Base-by-base conservation (phyloP, 345 rosid genomes). In the Reutealis trisperma region DNA sequence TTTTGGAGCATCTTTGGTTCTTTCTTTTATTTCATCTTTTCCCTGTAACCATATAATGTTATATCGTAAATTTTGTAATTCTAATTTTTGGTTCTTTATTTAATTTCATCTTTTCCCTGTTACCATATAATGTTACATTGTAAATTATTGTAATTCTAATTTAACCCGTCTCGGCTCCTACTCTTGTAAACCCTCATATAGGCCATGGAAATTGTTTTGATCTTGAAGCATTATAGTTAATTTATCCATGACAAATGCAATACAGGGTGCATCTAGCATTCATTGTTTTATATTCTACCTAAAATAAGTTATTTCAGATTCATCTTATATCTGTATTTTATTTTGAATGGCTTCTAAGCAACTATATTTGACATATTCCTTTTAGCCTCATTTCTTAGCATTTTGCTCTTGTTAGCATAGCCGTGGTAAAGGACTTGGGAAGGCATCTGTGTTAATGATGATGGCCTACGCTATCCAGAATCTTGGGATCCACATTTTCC, bases 391-490 rank as follows among this genome's bases (percentile, higher is more conserved):
- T 83, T 75, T 78, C 67, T 4, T 73, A 47, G 68, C 42, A 30
- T 75, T 71, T 79, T 77, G 27, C 45, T 77, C 64, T 83, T 85
- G 90, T 84, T 89, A 88, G 91, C 85, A 74, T 86, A 92, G 99
- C 86, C 97, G 91, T 72, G 96, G 97, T 77, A 93, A 93, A 86
- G 97, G 98, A 79, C 82, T 96, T 51, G 95, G 96, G 73, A 92
- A 96, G 88, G 99, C 89, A 84, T 79, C 98, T 49, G 93, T 92
- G 44, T 72, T 90, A 85, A 84, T 88, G 86, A 96, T 93, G 98
- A 93, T 93, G 98, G 92, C 86, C 83, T 90, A 91, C 83, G 90
- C 95, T 41, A 77, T 90, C 67, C 82, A 89, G 78, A 84, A 75
- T 78, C 88, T 89, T 64, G 91, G 87, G 83, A 90, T 90, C 78